phyloP scores from a whole-genome alignment of 805 yeast genomes.

The Starmera amethionina region DNA sequence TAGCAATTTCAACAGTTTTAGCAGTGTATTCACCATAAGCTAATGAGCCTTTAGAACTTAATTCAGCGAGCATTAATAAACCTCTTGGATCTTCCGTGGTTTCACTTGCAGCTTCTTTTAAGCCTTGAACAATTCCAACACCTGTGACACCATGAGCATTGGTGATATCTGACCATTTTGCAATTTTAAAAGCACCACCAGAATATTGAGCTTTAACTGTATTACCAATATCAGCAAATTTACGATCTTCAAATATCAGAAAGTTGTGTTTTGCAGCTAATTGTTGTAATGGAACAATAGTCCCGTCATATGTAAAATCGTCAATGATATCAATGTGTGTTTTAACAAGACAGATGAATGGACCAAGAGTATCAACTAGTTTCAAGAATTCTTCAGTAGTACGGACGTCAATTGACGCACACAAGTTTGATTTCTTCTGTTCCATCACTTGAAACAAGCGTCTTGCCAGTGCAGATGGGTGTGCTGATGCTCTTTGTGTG shows the following conservation, averaged over 20 bases:
- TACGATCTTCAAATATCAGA: slow-evolving; percentile 91
- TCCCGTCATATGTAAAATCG: slow-evolving; percentile 76
- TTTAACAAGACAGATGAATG: slow-evolving; percentile 83
- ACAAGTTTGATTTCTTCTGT: slow-evolving; percentile 72
- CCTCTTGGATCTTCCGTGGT: slow-evolving; percentile 78
- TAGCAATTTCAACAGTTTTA: slow-evolving; percentile 84
- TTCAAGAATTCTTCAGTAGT: slow-evolving; percentile 66
- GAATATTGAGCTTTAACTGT: slow-evolving; percentile 92
- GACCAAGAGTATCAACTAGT: slow-evolving; percentile 76
- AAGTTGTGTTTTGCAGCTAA: slow-evolving; percentile 78
- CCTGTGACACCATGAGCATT: slow-evolving; percentile 98
- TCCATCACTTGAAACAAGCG: slow-evolving; percentile 69
- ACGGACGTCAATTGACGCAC: slow-evolving; percentile 90
- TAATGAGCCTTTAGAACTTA: slow-evolving; percentile 86
- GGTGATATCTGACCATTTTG: slow-evolving; percentile 93
- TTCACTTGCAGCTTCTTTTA: slow-evolving; percentile 65
- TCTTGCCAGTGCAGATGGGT: slow-evolving; percentile 71
- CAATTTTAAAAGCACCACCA: slow-evolving; percentile 83
- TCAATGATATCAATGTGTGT: slow-evolving; percentile 91
- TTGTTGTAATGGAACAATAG: slow-evolving; percentile 63
- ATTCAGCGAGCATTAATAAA: slow-evolving; percentile 87
- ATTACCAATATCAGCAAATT: slow-evolving; percentile 97
- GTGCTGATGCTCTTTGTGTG: slow-evolving; percentile 57
- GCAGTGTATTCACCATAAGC: slow-evolving; percentile 88
- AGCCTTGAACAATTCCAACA: slow-evolving; percentile 81